Evolutionary conservation across 306 rosid species (phyloP).

Genomic region (Rubus idaeus): DNA sequence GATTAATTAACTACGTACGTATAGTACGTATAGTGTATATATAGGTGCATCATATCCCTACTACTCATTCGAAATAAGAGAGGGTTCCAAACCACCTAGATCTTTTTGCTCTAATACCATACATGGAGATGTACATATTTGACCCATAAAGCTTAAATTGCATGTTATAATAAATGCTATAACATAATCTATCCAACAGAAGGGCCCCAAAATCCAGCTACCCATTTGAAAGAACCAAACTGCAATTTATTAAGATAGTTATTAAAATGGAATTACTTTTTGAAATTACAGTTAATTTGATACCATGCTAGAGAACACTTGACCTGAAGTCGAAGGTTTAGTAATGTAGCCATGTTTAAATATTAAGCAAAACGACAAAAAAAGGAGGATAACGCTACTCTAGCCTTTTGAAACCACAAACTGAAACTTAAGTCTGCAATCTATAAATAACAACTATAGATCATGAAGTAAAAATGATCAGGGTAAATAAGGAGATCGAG

Average conservation of each 20-base stretch:
- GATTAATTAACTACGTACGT: not conserved
- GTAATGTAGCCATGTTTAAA: too few relatives aligned
- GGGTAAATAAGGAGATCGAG: not conserved
- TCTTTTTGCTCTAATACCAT: not conserved
- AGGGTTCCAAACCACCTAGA: not conserved
- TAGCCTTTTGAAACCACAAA: not conserved
- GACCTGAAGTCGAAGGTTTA: too few relatives aligned
- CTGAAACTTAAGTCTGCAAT: not conserved
- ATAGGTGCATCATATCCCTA: not conserved
- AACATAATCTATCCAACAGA: not conserved
- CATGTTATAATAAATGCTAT: not conserved
- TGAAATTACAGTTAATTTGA: too few relatives aligned
- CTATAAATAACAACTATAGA: not conserved
- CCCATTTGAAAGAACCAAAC: not conserved
- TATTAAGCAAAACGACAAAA: not conserved
- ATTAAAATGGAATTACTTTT: too few relatives aligned
- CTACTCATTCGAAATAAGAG: not conserved
- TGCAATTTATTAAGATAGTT: not conserved
- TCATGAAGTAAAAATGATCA: not conserved
- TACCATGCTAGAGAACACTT: too few relatives aligned
- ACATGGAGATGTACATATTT: not conserved
- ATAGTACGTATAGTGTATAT: too few relatives aligned
- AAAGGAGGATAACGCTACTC: not conserved
- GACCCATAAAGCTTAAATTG: not conserved
- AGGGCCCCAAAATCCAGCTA: not conserved